These are phyloP conservation scores for Sarcodon aspratus DNA, from an alignment of 768 basidiomycete species.

Conservation along the genomic window DNA sequence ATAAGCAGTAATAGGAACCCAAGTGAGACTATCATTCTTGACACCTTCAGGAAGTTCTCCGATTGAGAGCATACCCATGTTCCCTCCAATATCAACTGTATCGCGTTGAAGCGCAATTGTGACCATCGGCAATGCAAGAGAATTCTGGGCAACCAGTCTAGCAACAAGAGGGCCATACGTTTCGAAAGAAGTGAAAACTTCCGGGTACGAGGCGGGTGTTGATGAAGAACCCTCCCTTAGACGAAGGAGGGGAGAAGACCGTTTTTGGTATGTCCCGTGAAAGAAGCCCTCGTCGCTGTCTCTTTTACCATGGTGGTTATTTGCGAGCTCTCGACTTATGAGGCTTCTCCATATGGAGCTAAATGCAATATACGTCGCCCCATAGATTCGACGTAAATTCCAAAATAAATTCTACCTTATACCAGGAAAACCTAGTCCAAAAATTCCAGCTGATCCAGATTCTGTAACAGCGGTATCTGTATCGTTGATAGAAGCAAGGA, in stretches of 20 bases:
- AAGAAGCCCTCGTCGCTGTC: too few relatives aligned
- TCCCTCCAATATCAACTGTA: constrained; percentile 55
- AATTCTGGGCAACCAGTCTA: constrained; percentile 17
- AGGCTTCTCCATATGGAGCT: constrained; percentile 9
- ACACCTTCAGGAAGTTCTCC: constrained; percentile 51
- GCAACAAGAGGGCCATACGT: constrained; percentile 22
- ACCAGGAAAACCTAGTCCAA: constrained; percentile 66
- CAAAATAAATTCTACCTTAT: constrained; percentile 36
- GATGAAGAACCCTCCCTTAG: neutral
- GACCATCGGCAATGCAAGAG: constrained; percentile 30
- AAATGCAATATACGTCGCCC: neutral
- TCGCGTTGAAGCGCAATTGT: constrained; percentile 60
- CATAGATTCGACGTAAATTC: constrained; percentile 2
- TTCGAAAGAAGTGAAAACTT: constrained; percentile 16
- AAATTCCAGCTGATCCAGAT: constrained; percentile 51
- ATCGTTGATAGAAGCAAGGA: constrained; percentile 52
- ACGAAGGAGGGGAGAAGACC: too few relatives aligned
- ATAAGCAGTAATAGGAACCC: constrained; percentile 55
- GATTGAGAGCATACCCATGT: constrained; percentile 51
- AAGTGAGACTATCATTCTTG: constrained; percentile 38
- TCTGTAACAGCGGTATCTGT: constrained; percentile 56
- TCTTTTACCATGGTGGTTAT: too few relatives aligned
- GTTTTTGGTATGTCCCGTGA: too few relatives aligned
- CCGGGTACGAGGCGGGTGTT: constrained; percentile 3
- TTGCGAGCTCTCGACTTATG: neutral